Evolutionary conservation across 2,329 filamentous ascomycete species (phyloP).

Genomic region (Fusarium nisikadoi): DNA sequence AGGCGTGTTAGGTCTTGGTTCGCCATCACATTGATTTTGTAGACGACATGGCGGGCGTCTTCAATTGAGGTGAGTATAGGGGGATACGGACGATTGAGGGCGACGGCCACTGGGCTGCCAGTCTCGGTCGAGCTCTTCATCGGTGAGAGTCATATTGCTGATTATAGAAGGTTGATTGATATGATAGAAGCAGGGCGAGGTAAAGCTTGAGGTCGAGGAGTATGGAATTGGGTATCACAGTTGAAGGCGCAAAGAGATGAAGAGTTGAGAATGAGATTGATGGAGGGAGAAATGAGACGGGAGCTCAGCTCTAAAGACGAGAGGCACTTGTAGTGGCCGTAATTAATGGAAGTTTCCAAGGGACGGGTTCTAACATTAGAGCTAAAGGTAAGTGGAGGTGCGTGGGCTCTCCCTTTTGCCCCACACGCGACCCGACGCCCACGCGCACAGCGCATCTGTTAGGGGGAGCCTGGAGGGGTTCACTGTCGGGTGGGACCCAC

Average conservation of each 20-base stretch:
- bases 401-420: conserved; percentile 17
- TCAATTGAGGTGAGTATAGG: conserved; percentile 65
- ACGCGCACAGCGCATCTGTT: conserved; percentile 25
- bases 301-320: conserved; percentile 21
- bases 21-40: conserved; percentile 20
- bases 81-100: conserved; percentile 80
- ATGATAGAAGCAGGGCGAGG: neutral
- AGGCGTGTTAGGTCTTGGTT: conserved; percentile 22
- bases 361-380: conserved; percentile 27
- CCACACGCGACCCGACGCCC: conserved; percentile 13
- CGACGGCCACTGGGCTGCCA: conserved; percentile 83
- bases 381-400: neutral
- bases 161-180: neutral
- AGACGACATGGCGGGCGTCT: conserved; percentile 3
- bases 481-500: neutral
- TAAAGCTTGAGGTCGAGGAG: neutral
- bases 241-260: conserved; percentile 1
- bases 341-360: conserved; percentile 36
- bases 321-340: conserved; percentile 10
- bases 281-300: neutral
- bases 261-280: conserved; percentile 1
- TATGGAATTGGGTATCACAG: conserved; percentile 7
- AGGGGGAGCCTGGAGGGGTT: conserved; percentile 6
- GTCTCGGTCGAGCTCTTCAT: conserved; percentile 78
- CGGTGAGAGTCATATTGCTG: conserved; percentile 56